Evolutionary conservation across 345 rosid genomes (phyloP).

Genomic region (Lumnitzera littorea): DNA sequence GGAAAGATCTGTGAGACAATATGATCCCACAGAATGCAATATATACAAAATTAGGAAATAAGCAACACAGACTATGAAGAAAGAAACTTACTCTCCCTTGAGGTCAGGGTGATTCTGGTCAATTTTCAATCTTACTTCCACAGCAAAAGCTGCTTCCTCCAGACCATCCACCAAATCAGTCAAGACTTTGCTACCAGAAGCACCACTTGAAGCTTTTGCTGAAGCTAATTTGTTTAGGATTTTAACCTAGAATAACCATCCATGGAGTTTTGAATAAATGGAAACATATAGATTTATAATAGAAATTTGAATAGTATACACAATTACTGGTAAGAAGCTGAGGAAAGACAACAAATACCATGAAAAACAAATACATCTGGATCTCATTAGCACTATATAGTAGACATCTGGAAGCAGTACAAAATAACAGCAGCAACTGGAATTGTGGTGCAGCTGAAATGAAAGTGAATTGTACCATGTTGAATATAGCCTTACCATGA

Average conservation of each 20-base stretch:
- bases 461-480: background rate
- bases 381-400: no score
- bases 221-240: conserved; percentile 90
- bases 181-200: conserved; percentile 75
- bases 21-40: background rate
- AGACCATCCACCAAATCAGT: conserved; percentile 78
- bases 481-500: conserved; percentile 54
- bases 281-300: no score
- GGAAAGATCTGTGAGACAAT: conserved; percentile 55
- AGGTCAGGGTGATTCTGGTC: conserved; percentile 76
- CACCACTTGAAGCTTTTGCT: conserved; percentile 64
- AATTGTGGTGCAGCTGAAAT: no score
- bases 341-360: no score
- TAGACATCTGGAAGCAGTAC: no score
- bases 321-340: no score
- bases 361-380: no score
- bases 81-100: conserved; percentile 69
- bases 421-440: no score
- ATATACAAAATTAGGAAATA: conserved; percentile 5
- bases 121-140: conserved; percentile 84
- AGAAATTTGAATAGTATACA: no score
- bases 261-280: background rate
- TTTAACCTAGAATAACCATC: conserved; percentile 55
- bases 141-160: conserved; percentile 67
- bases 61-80: background rate